phyloP scores from a whole-genome alignment of 371 early-diverging fungal genomes.

The Mucor plumbeus region DNA sequence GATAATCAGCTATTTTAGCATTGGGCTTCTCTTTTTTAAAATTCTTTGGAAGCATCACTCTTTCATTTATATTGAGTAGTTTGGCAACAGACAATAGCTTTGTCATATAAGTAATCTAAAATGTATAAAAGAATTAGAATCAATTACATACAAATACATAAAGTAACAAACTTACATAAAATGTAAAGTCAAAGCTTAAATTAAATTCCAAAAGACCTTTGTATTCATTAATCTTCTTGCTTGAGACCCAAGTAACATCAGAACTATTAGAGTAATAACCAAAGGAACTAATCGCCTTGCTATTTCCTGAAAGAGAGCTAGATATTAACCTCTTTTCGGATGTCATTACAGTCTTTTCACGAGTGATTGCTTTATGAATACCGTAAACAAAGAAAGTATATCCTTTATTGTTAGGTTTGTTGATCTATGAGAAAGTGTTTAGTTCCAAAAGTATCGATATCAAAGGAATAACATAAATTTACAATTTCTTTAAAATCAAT shows the following conservation, averaged over 20 bases:
- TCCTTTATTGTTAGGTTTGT: constrained; percentile 35
- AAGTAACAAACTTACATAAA: constrained; percentile 16
- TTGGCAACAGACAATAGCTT: not conserved
- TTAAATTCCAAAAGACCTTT: constrained; percentile 7
- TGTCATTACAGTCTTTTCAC: not conserved
- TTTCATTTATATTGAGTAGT: constrained; percentile 26
- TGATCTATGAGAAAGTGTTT: constrained; percentile 24
- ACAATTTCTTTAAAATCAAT: not conserved
- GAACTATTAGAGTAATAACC: not conserved
- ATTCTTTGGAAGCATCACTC: constrained; percentile 38
- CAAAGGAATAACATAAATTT: not conserved
- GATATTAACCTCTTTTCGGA: not conserved
- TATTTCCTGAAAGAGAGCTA: not conserved
- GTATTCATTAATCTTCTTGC: not conserved
- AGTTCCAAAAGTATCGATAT: not conserved
- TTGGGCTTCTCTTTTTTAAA: constrained; percentile 41
- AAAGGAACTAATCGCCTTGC: not conserved
- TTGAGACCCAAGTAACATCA: not conserved
- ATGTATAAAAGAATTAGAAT: not conserved
- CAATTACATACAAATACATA: not conserved
- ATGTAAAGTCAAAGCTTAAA: constrained; percentile 10
- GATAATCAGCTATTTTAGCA: constrained; percentile 36
- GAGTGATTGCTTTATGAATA: constrained; percentile 15
- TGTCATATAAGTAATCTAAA: constrained; percentile 23
- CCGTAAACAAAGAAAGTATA: constrained; percentile 33